Evolutionary conservation across 352 stramenopile species (phyloP).

Genomic region (Globisporangium mamillatum): DNA sequence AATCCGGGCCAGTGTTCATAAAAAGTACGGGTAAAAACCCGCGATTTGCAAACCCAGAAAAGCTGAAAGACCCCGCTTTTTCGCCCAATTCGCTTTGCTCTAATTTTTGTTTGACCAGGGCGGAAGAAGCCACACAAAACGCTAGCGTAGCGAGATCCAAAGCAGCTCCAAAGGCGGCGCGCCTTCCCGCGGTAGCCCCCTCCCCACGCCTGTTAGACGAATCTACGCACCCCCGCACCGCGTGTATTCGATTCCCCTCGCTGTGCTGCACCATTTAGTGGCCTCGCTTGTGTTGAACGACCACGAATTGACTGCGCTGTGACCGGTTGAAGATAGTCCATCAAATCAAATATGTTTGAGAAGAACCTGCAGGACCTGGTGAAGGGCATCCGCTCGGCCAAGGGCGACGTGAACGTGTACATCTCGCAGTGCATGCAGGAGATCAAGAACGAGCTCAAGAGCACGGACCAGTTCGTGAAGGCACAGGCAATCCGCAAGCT

Average conservation of each 20-base stretch:
- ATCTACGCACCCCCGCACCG: not conserved
- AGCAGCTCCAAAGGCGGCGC: conserved; percentile 1
- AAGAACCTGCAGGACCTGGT: conserved; percentile 98
- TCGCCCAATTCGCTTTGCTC: not conserved
- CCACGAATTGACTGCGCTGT: conserved; percentile 1
- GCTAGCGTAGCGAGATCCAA: conserved; percentile 5
- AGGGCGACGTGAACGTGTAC: conserved; percentile 94
- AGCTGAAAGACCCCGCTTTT: not conserved
- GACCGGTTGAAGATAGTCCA: conserved; percentile 6
- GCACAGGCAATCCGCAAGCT: conserved; percentile 96
- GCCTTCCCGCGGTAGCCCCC: not conserved
- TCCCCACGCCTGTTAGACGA: not conserved
- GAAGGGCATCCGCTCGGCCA: conserved; percentile 97
- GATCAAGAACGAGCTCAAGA: conserved; percentile 98
- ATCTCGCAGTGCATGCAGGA: conserved; percentile 97
- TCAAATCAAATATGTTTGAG: conserved; percentile 91
- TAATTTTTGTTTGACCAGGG: not conserved
- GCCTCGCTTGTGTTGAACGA: not conserved
- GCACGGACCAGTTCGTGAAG: conserved; percentile 96
- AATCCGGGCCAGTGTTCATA: not conserved
- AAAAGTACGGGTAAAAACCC: not conserved
- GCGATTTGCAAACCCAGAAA: not conserved
- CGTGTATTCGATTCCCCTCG: conserved; percentile 6
- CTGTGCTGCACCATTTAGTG: not conserved
- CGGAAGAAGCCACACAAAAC: conserved; percentile 14